Conservation (phyloP, 2,329 filamentous ascomycete species). For the Cytospora leucostoma region DNA sequence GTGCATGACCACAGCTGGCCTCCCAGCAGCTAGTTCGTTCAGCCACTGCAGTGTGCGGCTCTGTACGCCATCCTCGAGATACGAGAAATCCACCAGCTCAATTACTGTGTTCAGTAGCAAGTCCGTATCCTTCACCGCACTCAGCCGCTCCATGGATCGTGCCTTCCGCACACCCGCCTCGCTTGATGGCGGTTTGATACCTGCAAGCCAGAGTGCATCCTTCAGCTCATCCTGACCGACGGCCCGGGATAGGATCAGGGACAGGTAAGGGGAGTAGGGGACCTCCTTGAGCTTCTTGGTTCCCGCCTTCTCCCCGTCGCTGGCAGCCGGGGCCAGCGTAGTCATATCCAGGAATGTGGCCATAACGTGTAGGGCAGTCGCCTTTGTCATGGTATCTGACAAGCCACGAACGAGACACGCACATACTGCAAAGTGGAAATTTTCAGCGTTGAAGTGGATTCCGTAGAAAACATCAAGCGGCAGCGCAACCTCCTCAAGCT, state of each 20-base stretch:
- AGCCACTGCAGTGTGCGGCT: slow-evolving; percentile 61
- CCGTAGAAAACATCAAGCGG: slow-evolving; percentile 66
- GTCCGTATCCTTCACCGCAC: slow-evolving; percentile 58
- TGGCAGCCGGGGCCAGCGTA: slow-evolving; percentile 40
- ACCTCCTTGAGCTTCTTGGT: slow-evolving; percentile 36
- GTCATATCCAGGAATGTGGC: slow-evolving; percentile 62
- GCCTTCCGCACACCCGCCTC: slow-evolving; percentile 43
- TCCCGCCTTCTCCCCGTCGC: slow-evolving; percentile 30
- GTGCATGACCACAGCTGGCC: slow-evolving; percentile 59
- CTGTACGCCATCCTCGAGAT: slow-evolving; percentile 64
- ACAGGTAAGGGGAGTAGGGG: slow-evolving; percentile 58
- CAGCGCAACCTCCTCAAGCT: slow-evolving; percentile 63
- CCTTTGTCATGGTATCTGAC: slow-evolving; percentile 61
- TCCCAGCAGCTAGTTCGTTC: slow-evolving; percentile 54
- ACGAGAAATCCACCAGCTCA: slow-evolving; percentile 66
- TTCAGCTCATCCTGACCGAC: slow-evolving; percentile 60
- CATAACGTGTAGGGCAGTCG: slow-evolving; percentile 60
- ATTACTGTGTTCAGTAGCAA: slow-evolving; percentile 64
- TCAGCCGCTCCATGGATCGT: slow-evolving; percentile 47
- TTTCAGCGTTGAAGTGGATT: slow-evolving; percentile 63
- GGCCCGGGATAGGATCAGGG: slow-evolving; percentile 59
- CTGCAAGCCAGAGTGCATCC: slow-evolving; percentile 63
- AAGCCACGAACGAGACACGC: slow-evolving; percentile 65
- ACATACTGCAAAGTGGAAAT: slow-evolving; percentile 68
- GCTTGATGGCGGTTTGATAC: slow-evolving; percentile 48